Conservation (phyloP, 768 basidiomycete species). For the Panus rudis region DNA sequence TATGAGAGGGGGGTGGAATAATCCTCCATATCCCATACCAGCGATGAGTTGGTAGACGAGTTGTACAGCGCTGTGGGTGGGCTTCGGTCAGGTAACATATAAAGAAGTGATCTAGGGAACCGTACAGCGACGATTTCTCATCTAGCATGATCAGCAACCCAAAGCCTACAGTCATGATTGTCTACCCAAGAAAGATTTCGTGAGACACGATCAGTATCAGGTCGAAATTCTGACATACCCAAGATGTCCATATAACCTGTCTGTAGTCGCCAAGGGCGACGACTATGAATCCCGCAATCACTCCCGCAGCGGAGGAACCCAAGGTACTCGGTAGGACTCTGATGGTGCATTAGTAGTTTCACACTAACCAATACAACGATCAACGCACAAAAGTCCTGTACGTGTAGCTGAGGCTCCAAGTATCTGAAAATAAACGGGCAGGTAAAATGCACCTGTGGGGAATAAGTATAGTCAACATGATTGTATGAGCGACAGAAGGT, state of each 20-base stretch:
- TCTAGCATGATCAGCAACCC: constrained; percentile 32
- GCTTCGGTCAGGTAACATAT: constrained; percentile 1
- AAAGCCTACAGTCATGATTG: constrained; percentile 27
- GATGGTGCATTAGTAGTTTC: not conserved
- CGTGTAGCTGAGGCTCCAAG: constrained; percentile 31
- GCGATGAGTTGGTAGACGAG: constrained; percentile 28
- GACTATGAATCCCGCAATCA: constrained; percentile 21
- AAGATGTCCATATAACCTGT: constrained; percentile 24
- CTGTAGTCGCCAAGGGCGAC: constrained; percentile 24
- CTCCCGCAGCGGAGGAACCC: constrained; percentile 13
- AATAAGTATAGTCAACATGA: not conserved
- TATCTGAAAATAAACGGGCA: constrained; percentile 37
- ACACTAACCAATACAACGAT: no score
- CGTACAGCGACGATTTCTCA: constrained; percentile 24
- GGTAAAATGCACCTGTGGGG: constrained; percentile 23
- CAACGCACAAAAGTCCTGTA: constrained; percentile 25
- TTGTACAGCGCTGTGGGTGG: constrained; percentile 19
- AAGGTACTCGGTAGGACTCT: constrained; percentile 33
- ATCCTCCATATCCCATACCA: constrained; percentile 27
- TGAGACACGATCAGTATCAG: not conserved
- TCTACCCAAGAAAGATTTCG: constrained; percentile 12
- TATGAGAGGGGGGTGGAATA: constrained; percentile 32
- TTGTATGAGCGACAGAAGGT: not conserved
- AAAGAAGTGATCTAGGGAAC: not conserved
- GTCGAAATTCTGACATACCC: constrained; percentile 5